phyloP scores from a whole-genome alignment of 73 alveolate genomes.

The Uronychia binucleata region DNA sequence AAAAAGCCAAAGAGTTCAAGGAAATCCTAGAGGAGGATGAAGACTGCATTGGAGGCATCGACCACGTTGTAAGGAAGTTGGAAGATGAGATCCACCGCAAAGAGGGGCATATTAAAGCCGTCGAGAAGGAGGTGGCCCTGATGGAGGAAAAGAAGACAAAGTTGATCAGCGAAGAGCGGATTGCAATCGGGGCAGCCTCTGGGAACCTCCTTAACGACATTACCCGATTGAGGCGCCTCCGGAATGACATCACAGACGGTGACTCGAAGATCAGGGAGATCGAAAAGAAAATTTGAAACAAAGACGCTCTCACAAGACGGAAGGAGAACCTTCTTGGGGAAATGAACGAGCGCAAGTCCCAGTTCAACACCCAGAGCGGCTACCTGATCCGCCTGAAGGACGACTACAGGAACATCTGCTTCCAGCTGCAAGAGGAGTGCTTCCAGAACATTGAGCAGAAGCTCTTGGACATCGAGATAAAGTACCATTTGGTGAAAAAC shows the following conservation, averaged over 20 bases:
- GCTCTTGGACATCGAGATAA: conserved; percentile 29
- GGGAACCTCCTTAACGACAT: not conserved
- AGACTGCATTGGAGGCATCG: not conserved
- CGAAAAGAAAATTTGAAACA: not conserved
- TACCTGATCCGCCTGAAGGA: not conserved
- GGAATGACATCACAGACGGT: not conserved
- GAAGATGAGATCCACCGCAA: not conserved
- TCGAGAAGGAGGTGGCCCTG: not conserved
- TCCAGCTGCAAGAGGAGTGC: conserved; percentile 1
- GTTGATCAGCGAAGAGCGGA: not conserved
- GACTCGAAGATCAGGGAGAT: not conserved
- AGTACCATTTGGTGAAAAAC: conserved; percentile 32
- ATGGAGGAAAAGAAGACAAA: not conserved
- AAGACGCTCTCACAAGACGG: not conserved
- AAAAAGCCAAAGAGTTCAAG: not conserved
- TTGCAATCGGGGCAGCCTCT: not conserved
- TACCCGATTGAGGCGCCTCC: not conserved
- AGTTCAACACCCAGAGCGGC: conserved; percentile 1
- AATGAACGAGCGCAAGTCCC: not conserved
- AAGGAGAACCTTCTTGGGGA: not conserved
- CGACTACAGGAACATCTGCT: not conserved
- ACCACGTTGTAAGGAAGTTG: not conserved
- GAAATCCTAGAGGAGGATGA: not conserved
- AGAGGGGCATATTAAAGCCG: not conserved
- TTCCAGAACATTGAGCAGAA: conserved; percentile 31